These are phyloP conservation scores for Suillus subaureus DNA, from an alignment of 768 basidiomycete species.

Conservation along the genomic window DNA sequence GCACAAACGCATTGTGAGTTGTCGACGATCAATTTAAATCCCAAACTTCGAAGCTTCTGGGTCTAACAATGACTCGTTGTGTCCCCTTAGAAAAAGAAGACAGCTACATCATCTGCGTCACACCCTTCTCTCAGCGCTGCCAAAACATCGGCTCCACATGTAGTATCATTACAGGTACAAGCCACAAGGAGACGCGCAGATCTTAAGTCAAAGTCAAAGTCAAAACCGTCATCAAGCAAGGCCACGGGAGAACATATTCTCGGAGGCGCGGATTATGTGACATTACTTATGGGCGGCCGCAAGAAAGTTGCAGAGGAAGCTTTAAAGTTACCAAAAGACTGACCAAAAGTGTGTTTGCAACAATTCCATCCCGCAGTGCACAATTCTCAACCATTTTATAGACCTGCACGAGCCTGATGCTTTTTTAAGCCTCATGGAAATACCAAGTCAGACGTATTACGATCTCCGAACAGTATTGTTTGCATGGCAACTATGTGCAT, in stretches of 20 bases:
- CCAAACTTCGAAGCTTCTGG: neutral
- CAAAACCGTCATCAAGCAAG: slow-evolving; percentile 9
- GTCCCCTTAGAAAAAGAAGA: slow-evolving; percentile 29
- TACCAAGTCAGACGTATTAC: neutral
- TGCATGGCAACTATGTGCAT: neutral
- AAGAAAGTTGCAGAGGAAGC: slow-evolving; percentile 69
- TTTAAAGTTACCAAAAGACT: slow-evolving; percentile 49
- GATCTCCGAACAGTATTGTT: neutral
- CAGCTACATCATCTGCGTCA: slow-evolving; percentile 3
- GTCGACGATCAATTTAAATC: neutral
- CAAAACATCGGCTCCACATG: slow-evolving; percentile 1
- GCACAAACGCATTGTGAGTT: slow-evolving; percentile 36
- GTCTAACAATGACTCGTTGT: neutral
- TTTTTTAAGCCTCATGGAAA: neutral
- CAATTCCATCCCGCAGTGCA: slow-evolving; percentile 59
- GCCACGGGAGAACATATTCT: slow-evolving; percentile 47
- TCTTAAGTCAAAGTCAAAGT: slow-evolving; percentile 26
- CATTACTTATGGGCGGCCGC: slow-evolving; percentile 70
- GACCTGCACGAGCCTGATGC: neutral
- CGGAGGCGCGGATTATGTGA: slow-evolving; percentile 78
- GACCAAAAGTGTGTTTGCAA: slow-evolving; percentile 36
- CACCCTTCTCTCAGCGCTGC: slow-evolving; percentile 12
- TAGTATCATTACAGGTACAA: slow-evolving; percentile 14
- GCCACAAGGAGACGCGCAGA: slow-evolving; percentile 31
- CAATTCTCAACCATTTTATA: slow-evolving; percentile 80